Percentiles rank a stretch among this genome's conserved stretches.
phyloP scores from a whole-genome alignment of 345 rosid genomes.

The Camelina hispida region DNA sequence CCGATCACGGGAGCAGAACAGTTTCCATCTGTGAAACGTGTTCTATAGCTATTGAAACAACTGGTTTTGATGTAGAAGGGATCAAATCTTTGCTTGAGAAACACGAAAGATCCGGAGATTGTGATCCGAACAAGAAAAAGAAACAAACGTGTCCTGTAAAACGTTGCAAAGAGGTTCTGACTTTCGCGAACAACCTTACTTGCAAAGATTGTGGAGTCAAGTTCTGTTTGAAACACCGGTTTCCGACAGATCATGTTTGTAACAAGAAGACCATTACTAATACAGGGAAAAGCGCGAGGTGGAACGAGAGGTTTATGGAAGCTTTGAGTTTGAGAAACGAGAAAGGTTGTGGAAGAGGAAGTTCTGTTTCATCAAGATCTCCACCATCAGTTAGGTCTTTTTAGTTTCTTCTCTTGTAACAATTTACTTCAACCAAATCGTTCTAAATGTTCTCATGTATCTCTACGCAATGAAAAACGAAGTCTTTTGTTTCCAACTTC shows the following conservation, averaged over 20 bases:
- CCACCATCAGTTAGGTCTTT: constrained; percentile 42
- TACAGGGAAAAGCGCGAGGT: constrained; percentile 31
- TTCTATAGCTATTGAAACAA: constrained; percentile 65
- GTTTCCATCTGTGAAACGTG: constrained; percentile 76
- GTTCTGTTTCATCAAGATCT: constrained; percentile 33
- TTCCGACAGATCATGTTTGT: constrained; percentile 77
- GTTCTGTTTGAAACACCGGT: constrained; percentile 81
- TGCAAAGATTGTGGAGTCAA: constrained; percentile 75
- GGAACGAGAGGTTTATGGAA: constrained; percentile 64
- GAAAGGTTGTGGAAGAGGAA: constrained; percentile 53
- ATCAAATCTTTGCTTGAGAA: constrained; percentile 56
- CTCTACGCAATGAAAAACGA: too few species aligned
- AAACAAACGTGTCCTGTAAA: constrained; percentile 66
- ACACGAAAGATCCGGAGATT: constrained; percentile 64
- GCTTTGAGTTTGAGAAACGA: constrained; percentile 58
- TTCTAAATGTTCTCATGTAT: not conserved
- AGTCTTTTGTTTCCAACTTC: too few species aligned
- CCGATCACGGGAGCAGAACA: constrained; percentile 63
- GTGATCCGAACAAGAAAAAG: constrained; percentile 73
- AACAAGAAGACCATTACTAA: constrained; percentile 28
- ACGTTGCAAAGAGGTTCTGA: constrained; percentile 69
- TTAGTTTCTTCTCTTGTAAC: constrained; percentile 19
- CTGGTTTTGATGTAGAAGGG: constrained; percentile 49
- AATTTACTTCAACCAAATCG: not conserved
- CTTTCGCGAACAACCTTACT: constrained; percentile 63